Evolutionary conservation across 164 flowering plant species (phyloP), one percentile per base, ranked within the genome.

Genomic region (Vitis rupestris): DNA sequence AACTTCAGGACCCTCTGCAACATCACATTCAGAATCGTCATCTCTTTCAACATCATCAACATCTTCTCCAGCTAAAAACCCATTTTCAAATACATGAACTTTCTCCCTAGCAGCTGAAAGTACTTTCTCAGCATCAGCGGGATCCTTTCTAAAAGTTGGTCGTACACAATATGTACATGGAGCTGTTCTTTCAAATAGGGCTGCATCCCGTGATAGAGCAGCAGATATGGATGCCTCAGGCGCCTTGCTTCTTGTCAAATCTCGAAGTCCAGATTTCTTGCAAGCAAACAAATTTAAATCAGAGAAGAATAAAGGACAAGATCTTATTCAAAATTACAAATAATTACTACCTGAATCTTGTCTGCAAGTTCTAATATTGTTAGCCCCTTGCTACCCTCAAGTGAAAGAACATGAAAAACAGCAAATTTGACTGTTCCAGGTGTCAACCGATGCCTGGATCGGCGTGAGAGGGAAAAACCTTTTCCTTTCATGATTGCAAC

Each of bases 361-460:
- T 93, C 93, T 11, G 98, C 98, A 79, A 90, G 92, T 63, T 95
- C 98, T 63, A 89, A 71, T 73, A 95, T 89, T 13, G 88, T 86
- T 59, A 95, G 78, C n/a, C 99, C 99, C 72, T 82, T 82, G 78
- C 84, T 80, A 59, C 97, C 99, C 72, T 95, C 99, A 31, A 93
- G 88, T 58, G 98, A 91, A 65, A 95, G 92, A 76, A 93, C 89
- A 81, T 95, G 93, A 79, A 87, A 95, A 67, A 97, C 98, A 1
- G 98, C 99, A 84, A 86, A 96, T 74, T 96, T 96, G 31, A 96
- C 97, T 30, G 98, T 96, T 81, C 98, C 99, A 62, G 99, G 99
- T 9, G 98, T 96, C 83, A 93, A 81, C 2, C 95, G 88, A 82
- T 93, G 97, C 76, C 97, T 88, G 55, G 98, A 86, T 83, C 81